Percentiles rank a stretch among this genome's conserved stretches.
phyloP scores from a whole-genome alignment of 495 filamentous ascomycete species.

The Friedmanniomyces endolithicus region DNA sequence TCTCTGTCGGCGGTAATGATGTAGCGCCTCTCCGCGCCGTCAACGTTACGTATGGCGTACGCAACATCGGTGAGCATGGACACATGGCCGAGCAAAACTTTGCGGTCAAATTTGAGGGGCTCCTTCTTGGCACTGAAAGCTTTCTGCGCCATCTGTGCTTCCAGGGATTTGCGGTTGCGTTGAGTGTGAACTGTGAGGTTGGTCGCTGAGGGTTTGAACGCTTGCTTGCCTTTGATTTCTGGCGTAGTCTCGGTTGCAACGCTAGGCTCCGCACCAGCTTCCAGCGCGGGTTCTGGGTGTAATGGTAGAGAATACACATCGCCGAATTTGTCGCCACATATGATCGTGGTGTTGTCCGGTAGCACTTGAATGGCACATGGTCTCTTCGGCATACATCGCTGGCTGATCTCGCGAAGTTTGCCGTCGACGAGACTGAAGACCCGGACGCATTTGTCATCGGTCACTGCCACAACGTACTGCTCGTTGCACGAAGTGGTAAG shows the following conservation, averaged over 20 bases:
- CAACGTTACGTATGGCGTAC: slow-evolving; percentile 32
- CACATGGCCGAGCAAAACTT: slow-evolving; percentile 78
- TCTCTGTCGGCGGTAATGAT: slow-evolving; percentile 87
- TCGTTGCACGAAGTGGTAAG: slow-evolving; percentile 43
- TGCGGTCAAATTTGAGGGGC: slow-evolving; percentile 50
- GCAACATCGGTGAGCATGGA: slow-evolving; percentile 74
- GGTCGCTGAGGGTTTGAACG: slow-evolving; percentile 50
- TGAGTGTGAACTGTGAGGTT: slow-evolving; percentile 69
- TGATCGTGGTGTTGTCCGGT: slow-evolving; percentile 51
- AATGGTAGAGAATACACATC: slow-evolving; percentile 88
- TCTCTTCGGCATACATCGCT: slow-evolving; percentile 81
- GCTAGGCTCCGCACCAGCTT: slow-evolving; percentile 12
- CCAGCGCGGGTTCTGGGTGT: slow-evolving; percentile 34
- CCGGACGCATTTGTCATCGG: slow-evolving; percentile 82
- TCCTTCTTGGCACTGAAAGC: slow-evolving; percentile 33
- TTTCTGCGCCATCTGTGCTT: slow-evolving; percentile 52
- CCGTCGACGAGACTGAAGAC: slow-evolving; percentile 60
- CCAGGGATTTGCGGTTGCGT: slow-evolving; percentile 61
- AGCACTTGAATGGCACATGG: slow-evolving; percentile 63
- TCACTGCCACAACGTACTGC: slow-evolving; percentile 60
- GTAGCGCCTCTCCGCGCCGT: slow-evolving; percentile 40
- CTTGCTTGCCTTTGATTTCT: slow-evolving; percentile 6
- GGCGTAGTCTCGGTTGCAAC: slow-evolving; percentile 6
- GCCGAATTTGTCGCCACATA: slow-evolving; percentile 87
- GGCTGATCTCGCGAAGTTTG: slow-evolving; percentile 52